Percentiles rank a stretch among this genome's conserved stretches.
These are phyloP conservation scores for Teratosphaeria gauchensis DNA, from an alignment of 2,329 filamentous ascomycete genomes.

Conservation along the genomic window DNA sequence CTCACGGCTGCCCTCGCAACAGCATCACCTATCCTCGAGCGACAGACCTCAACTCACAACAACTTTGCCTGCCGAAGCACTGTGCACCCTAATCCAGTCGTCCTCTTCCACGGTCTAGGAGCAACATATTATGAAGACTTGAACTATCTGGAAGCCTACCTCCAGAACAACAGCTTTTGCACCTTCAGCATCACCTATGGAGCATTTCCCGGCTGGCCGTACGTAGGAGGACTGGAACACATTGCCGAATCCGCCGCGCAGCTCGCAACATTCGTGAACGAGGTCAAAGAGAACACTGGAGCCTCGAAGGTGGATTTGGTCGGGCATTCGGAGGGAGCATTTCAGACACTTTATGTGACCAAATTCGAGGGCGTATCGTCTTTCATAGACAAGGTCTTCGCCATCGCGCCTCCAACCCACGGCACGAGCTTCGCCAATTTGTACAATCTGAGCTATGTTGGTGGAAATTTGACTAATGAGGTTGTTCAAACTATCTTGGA, in stretches of 20 bases:
- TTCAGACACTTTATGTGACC: slow-evolving; percentile 14
- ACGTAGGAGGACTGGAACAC: slow-evolving; percentile 13
- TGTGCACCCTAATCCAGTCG: slow-evolving; percentile 14
- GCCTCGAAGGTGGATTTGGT: slow-evolving; percentile 13
- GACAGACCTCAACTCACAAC: slow-evolving; percentile 9
- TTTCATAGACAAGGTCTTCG: slow-evolving; percentile 12
- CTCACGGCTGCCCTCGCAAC: background rate
- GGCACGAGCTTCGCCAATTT: slow-evolving; percentile 13
- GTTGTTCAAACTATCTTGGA: slow-evolving; percentile 7
- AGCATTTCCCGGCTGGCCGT: slow-evolving; percentile 10
- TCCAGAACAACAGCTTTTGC: slow-evolving; percentile 12
- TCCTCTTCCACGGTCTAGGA: slow-evolving; percentile 16
- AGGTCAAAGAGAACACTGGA: slow-evolving; percentile 10
- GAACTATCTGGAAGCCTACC: slow-evolving; percentile 12
- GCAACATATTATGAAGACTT: slow-evolving; percentile 19
- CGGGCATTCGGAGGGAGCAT: slow-evolving; percentile 17
- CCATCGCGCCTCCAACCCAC: slow-evolving; percentile 16
- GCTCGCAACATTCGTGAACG: slow-evolving; percentile 12
- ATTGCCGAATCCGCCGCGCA: slow-evolving; percentile 11
- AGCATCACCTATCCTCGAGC: background rate
- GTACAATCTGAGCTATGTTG: slow-evolving; percentile 12
- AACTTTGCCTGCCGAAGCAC: slow-evolving; percentile 14
- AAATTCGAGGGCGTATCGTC: slow-evolving; percentile 11
- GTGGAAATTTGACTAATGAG: slow-evolving; percentile 9
- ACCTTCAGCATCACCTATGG: slow-evolving; percentile 18